Evolutionary conservation across 192 early-diverging fungal genomes (phyloP).

Genomic region (Diversispora epigaea): DNA sequence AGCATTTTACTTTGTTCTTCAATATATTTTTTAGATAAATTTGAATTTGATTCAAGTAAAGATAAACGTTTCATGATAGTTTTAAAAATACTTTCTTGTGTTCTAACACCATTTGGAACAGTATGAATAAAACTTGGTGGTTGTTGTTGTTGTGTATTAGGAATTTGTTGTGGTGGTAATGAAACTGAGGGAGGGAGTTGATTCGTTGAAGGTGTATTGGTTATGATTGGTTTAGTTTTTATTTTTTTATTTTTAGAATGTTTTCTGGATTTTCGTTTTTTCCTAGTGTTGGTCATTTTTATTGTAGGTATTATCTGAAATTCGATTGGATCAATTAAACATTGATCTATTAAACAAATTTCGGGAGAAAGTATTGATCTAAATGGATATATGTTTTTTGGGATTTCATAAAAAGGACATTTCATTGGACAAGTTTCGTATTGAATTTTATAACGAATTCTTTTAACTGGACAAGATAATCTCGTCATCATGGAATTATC

Average conservation of each 20-base stretch:
- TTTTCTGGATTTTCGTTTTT: background rate
- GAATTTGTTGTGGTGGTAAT: slow-evolving; percentile 12
- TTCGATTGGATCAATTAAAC: background rate
- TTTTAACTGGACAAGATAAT: background rate
- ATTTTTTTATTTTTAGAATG: background rate
- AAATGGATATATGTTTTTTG: background rate
- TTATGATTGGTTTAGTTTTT: too few species aligned
- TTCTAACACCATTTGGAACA: slow-evolving; percentile 31
- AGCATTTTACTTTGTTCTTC: slow-evolving; percentile 76
- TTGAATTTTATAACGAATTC: background rate
- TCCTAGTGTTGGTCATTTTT: background rate
- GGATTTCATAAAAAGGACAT: background rate
- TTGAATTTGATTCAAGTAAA: slow-evolving; percentile 78
- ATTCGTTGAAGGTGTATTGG: too few species aligned
- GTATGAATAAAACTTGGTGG: slow-evolving; percentile 17
- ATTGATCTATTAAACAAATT: slow-evolving; percentile 5
- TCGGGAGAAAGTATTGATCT: background rate
- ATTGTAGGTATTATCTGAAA: background rate
- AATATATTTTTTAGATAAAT: slow-evolving; percentile 69
- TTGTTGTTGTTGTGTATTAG: slow-evolving; percentile 4
- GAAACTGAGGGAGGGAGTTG: too few species aligned
- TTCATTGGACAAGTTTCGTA: background rate
- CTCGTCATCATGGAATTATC: background rate
- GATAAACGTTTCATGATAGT: slow-evolving; percentile 84
- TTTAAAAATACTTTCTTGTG: slow-evolving; percentile 80